Percentiles rank a stretch among this genome's conserved stretches.
phyloP scores from a whole-genome alignment of 1,139 yeast genomes.

The Hansenula lynferdii region DNA sequence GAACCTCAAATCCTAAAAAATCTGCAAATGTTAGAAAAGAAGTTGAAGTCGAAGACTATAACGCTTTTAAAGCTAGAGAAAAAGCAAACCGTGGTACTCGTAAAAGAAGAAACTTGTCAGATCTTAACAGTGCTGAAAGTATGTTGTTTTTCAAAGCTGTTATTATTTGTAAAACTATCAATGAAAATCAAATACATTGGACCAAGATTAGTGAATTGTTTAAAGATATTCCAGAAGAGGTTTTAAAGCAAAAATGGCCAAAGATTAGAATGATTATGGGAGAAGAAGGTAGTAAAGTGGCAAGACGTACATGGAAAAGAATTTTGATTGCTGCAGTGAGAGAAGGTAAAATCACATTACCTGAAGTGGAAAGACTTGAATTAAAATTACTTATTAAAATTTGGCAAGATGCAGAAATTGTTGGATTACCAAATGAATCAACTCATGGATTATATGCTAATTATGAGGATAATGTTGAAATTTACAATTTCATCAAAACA shows the following conservation, averaged over 20 bases:
- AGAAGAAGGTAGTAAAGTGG: constrained; percentile 45
- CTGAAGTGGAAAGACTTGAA: constrained; percentile 45
- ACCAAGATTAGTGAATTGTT: constrained; percentile 44
- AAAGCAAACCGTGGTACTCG: neutral
- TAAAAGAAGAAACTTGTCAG: constrained; percentile 19
- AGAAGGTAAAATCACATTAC: constrained; percentile 39
- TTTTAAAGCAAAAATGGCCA: constrained; percentile 57
- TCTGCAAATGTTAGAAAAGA: constrained; percentile 1
- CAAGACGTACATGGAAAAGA: constrained; percentile 55
- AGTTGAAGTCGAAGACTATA: neutral
- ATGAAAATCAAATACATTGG: constrained; percentile 53
- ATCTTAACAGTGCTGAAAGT: constrained; percentile 34
- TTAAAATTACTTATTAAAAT: constrained; percentile 43
- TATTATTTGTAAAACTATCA: constrained; percentile 55
- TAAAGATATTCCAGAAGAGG: constrained; percentile 29
- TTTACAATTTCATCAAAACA: constrained; percentile 23
- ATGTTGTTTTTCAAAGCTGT: constrained; percentile 52
- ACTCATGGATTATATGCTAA: constrained; percentile 24
- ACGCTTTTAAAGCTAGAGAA: neutral
- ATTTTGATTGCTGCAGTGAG: constrained; percentile 49
- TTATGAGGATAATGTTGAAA: constrained; percentile 26
- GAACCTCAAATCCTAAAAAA: neutral
- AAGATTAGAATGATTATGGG: constrained; percentile 53
- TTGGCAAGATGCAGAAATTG: constrained; percentile 50
- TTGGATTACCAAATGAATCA: constrained; percentile 16